Evolutionary conservation across 2,329 filamentous ascomycete species (phyloP).

Genomic region (Fusarium humuli): DNA sequence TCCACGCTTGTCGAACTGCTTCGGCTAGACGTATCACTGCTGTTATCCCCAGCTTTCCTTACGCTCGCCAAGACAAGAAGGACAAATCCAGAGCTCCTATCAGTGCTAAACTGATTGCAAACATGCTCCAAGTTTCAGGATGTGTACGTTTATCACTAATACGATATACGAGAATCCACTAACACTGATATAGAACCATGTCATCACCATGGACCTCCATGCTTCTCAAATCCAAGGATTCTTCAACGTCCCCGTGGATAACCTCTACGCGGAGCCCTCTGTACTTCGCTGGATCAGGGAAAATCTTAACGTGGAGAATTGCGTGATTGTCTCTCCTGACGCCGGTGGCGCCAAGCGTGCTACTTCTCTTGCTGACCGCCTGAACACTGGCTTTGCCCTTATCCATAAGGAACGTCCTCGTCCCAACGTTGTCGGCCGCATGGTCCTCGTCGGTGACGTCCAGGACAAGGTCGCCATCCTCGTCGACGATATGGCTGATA

Average conservation of each 20-base stretch:
- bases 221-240: constrained; percentile 95
- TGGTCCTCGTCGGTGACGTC: constrained; percentile 95
- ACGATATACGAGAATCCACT: constrained; percentile 10
- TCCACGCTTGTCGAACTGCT: constrained; percentile 83
- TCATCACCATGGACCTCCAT: constrained; percentile 97
- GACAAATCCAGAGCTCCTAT: constrained; percentile 94
- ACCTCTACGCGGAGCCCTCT: constrained; percentile 93
- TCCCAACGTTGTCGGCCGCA: constrained; percentile 86
- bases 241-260: constrained; percentile 82
- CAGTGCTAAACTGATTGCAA: constrained; percentile 93
- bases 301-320: constrained; percentile 83
- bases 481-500: constrained; percentile 98
- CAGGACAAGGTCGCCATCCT: constrained; percentile 92
- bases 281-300: constrained; percentile 92
- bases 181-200: constrained; percentile 53
- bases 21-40: constrained; percentile 90
- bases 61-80: constrained; percentile 97
- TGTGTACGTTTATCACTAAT: constrained; percentile 60
- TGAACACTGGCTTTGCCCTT: constrained; percentile 90
- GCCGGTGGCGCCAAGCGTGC: constrained; percentile 95
- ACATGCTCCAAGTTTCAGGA: constrained; percentile 95
- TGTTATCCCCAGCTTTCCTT: constrained; percentile 95
- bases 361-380: constrained; percentile 90
- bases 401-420: constrained; percentile 97
- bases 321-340: constrained; percentile 94